These are phyloP conservation scores for Aspergillus diversus DNA, from an alignment of 495 filamentous ascomycete species.

Conservation along the genomic window DNA sequence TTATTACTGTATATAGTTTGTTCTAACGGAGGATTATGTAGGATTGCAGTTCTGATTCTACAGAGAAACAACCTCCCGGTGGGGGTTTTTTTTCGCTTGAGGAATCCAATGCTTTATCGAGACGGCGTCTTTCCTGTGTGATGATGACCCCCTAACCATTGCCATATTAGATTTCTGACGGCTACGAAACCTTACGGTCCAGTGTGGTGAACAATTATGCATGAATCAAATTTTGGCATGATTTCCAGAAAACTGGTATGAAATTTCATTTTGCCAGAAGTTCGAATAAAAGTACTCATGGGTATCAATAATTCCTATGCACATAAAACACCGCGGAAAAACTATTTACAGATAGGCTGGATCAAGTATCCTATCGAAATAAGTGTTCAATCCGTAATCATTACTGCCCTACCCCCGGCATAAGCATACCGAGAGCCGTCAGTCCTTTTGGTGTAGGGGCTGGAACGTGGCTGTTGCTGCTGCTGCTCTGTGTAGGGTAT, in stretches of 20 bases:
- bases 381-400: slow-evolving; percentile 41
- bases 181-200: no score
- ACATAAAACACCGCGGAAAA: slow-evolving; percentile 16
- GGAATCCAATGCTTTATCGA: no score
- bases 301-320: slow-evolving; percentile 36
- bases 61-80: no score
- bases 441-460: slow-evolving; percentile 30
- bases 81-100: no score
- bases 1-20: not conserved
- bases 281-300: slow-evolving; percentile 24
- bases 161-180: no score
- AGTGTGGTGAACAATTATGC: no score
- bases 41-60: not conserved
- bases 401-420: slow-evolving; percentile 30
- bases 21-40: not conserved
- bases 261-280: no score
- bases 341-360: slow-evolving; percentile 12
- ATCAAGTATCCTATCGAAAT: slow-evolving; percentile 6
- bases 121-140: no score
- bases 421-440: slow-evolving; percentile 30
- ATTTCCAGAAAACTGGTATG: no score
- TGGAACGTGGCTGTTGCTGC: slow-evolving; percentile 23
- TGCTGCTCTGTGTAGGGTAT: slow-evolving; percentile 19
- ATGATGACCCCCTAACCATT: no score
- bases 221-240: no score